phyloP scores from a whole-genome alignment of 2,329 filamentous ascomycete species.

The Cyphellophora attinorum region DNA sequence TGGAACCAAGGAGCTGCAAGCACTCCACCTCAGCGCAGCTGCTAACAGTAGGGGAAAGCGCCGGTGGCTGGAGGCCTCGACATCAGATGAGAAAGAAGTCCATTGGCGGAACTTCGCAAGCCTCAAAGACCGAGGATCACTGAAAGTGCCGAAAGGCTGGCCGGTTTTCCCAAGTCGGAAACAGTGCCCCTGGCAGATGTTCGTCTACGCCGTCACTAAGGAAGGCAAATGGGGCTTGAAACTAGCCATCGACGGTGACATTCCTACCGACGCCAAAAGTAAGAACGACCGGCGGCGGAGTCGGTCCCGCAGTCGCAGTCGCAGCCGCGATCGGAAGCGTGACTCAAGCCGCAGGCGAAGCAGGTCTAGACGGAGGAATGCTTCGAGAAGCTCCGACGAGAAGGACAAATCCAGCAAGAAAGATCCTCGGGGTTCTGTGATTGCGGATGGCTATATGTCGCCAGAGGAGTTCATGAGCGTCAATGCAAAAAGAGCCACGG shows the following conservation, averaged over 20 bases:
- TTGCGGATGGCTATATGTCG: background rate
- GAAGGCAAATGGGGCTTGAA: background rate
- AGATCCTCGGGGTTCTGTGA: background rate
- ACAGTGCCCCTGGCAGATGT: constrained; percentile 2
- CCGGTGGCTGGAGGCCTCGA: background rate
- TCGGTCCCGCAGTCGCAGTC: too few species aligned
- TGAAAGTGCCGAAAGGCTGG: background rate
- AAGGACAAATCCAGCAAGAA: background rate
- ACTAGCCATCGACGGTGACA: constrained; percentile 1
- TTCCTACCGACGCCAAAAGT: too few species aligned
- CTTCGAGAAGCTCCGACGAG: background rate
- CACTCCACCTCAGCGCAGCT: background rate
- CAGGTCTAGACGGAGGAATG: too few species aligned
- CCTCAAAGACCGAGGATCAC: background rate
- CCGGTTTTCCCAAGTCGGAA: background rate
- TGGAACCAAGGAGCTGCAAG: background rate
- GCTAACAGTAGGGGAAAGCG: background rate
- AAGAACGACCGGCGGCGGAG: too few species aligned
- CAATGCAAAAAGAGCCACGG: background rate
- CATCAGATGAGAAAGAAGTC: background rate
- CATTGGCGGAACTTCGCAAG: constrained; percentile 1
- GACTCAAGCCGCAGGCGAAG: too few species aligned
- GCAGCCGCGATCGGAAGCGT: too few species aligned
- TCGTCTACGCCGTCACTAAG: background rate
- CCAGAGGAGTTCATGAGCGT: background rate